Base-by-base conservation (phyloP, 345 rosid genomes). In the Camelina hispida region DNA sequence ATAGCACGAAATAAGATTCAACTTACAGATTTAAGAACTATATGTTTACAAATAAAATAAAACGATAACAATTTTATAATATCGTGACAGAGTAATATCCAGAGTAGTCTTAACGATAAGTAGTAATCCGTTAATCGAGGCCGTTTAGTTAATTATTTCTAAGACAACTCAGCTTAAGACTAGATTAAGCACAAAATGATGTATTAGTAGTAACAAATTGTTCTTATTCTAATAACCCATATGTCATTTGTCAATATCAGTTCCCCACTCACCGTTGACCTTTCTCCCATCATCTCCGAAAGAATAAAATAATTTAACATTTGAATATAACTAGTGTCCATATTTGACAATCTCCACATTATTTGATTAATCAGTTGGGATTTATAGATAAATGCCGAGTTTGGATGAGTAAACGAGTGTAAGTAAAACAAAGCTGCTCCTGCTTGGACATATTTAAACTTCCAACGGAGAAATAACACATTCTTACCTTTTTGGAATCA, bases 91-190 rank as follows among this genome's bases (percentile, higher is more conserved):
- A 69, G 54, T 65, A 76, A 34, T 54, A 63, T 47, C 67, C 43
- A 35, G 43, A 56, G 58, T 42, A n/a, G 70, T 62, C 25, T 53
- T 13, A 62, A 53, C 43, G 50, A 62, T 55, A 69, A 55, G 44
- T 77, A 48, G 47, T 14, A 71, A 37, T 48, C 67, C 80, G 9
- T 77, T 64, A 57, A 71, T 77, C 66, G 46, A 77, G 55, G 62
- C 48, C 54, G 15, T 15, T 38, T 25, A 23, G 14, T 56, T 71
- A 44, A 56, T 18, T 58, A 77, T 47, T 56, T 70, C 0, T 20
- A 47, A 37, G 12, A 77, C 80, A 77, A 57, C 72, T 77, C 72
- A 63, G 37, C 55, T 57, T 56, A 56, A 70, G 67, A 58, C 50
- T 65, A 64, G 28, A 64, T 56, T 47, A 77, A 48, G 23, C 54